Evolutionary conservation across 2,329 filamentous ascomycete genomes (phyloP).

Genomic region (Penicillium decumbens): DNA sequence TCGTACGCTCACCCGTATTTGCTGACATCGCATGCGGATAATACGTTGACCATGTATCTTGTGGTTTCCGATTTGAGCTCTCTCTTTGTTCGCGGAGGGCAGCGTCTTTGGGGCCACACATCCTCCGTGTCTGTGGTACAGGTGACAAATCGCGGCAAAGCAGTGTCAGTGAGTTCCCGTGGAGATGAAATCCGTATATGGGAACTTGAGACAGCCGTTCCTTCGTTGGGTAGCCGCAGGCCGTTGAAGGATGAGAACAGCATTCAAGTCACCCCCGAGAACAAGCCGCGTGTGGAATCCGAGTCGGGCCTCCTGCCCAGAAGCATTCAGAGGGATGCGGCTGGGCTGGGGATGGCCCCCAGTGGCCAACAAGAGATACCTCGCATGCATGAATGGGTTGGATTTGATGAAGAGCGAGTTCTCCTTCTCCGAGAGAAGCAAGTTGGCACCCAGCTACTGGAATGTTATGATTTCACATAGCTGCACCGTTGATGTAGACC

Average conservation of each 20-base stretch:
- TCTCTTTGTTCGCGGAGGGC: conserved; percentile 67
- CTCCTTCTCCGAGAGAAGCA: conserved; percentile 71
- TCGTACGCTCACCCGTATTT: conserved; percentile 81
- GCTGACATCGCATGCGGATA: conserved; percentile 76
- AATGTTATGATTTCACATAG: conserved; percentile 83
- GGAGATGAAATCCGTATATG: conserved; percentile 79
- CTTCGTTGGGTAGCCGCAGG: conserved; percentile 43
- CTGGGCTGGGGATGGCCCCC: conserved; percentile 12
- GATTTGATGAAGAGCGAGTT: conserved; percentile 90
- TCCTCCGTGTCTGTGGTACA: conserved; percentile 82
- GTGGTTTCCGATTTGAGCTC: conserved; percentile 65
- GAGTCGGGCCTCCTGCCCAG: not conserved
- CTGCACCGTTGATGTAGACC: not conserved
- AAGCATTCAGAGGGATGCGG: not conserved
- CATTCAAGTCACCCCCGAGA: conserved; percentile 49
- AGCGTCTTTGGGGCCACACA: conserved; percentile 84
- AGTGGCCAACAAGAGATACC: conserved; percentile 39
- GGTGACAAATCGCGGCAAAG: conserved; percentile 78
- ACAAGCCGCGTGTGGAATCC: conserved; percentile 10
- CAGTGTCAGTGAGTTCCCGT: conserved; percentile 78
- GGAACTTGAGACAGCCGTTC: conserved; percentile 73
- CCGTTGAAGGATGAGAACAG: conserved; percentile 48
- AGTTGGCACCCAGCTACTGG: conserved; percentile 65
- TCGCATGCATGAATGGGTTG: conserved; percentile 62
- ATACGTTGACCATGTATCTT: conserved; percentile 77